phyloP scores from a whole-genome alignment of 2,329 filamentous ascomycete genomes.

The Trichoderma harzianum region DNA sequence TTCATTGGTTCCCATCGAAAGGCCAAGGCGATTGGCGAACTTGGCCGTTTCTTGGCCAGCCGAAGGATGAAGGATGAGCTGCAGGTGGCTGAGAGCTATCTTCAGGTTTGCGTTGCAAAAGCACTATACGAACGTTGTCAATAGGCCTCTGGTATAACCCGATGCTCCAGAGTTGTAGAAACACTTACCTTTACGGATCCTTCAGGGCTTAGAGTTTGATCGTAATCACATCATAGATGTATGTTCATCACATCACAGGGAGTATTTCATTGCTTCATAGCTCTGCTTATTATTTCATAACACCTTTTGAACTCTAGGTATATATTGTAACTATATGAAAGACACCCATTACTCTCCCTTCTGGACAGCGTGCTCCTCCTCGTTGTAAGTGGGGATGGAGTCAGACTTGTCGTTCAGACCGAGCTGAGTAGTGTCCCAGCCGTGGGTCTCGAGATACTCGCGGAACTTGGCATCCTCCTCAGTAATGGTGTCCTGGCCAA shows the following conservation, averaged over 20 bases:
- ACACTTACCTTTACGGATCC: background rate
- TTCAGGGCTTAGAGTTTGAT: background rate
- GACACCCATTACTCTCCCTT: background rate
- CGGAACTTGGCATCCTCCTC: conserved; percentile 74
- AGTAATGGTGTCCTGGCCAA: conserved; percentile 82
- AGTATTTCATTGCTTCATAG: background rate
- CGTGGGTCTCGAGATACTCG: conserved; percentile 66
- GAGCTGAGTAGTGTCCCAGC: conserved; percentile 66
- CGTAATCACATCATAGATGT: background rate
- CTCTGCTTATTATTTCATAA: background rate
- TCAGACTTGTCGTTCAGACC: conserved; percentile 35
- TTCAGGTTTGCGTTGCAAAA: background rate
- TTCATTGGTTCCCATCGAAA: background rate
- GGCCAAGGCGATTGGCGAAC: background rate
- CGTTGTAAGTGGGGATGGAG: background rate
- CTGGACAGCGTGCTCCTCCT: conserved; percentile 13
- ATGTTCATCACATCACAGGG: background rate
- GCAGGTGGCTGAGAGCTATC: no score
- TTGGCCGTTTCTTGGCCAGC: background rate
- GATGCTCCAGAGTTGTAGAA: background rate
- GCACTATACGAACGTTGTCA: background rate
- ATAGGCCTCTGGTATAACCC: background rate
- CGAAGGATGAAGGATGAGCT: background rate
- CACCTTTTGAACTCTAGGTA: background rate
- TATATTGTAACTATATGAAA: background rate